Base-by-base conservation (phyloP, 2,329 filamentous ascomycete genomes). In the Cytospora piceae region DNA sequence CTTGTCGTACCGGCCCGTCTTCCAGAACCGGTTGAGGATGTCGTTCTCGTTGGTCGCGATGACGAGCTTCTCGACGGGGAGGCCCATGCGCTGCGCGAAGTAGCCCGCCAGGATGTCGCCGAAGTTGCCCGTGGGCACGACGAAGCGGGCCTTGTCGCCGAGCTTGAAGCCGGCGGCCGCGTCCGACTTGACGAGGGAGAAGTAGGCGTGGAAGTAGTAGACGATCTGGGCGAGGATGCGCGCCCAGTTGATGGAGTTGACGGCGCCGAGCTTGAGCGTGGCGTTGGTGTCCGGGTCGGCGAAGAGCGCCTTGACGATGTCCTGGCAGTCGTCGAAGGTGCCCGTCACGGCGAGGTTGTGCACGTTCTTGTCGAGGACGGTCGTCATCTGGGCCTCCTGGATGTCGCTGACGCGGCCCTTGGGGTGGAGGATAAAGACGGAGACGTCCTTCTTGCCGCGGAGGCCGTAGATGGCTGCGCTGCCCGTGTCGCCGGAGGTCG, bases 11-110 rank as follows among this genome's bases (percentile, higher is more conserved):
- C 85, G 85, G 49, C 94, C 92, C 0, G 90, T 91, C 80, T 91
- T 90, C 91, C 92, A 97, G 85, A 99, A 99, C 39, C 95, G 88
- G 78, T 98, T 87, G 14, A 99, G 86, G 68, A 98, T 98, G 74
- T 98, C 95, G 80, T 99, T 99, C 80, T 96, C 94, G 77, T 98
- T 98, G 60, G 94, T 98, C 0, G 94, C 93, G 64, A 97, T 90
- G 72, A 97, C 88, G 37, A 99, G 87, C 80, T 94, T 96, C 69
- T 95, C 90, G 3, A 90, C 83, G 4, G 94, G 94, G 3, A 98
- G 73, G 42, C 76, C 76, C 76, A 78, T 78, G 68, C 75, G 75
- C 60, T 69, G 61, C 54, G 94, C 94, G 74, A 98, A 97, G 81
- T 94, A 98, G 59, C 94, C 94, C 0, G 92, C 92, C 4, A 98